Evolutionary conservation across 2,329 filamentous ascomycete species (phyloP).

Genomic region (Aaosphaeria arxii): DNA sequence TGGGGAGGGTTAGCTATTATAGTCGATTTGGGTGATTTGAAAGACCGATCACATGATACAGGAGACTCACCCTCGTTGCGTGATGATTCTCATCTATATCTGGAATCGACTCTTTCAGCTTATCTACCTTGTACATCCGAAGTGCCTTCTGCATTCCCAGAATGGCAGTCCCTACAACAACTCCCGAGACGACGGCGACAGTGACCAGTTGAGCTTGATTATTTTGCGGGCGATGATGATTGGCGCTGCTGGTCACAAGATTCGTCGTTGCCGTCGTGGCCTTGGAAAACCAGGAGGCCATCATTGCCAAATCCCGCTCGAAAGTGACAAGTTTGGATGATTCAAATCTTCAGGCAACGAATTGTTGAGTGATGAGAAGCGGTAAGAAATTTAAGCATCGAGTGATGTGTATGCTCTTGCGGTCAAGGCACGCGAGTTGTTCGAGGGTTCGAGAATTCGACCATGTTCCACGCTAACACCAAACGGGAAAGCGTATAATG

Average conservation of each 20-base stretch:
- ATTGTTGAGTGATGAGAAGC: too few species aligned
- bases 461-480: too few species aligned
- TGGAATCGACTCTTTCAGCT: constrained; percentile 62
- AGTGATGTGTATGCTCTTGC: background rate
- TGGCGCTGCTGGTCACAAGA: too few species aligned
- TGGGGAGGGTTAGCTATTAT: constrained; percentile 20
- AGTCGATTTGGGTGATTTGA: too few species aligned
- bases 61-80: constrained; percentile 47
- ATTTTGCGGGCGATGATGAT: constrained; percentile 19
- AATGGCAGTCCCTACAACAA: constrained; percentile 51
- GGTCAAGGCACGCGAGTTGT: too few species aligned
- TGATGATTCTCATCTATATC: constrained; percentile 50
- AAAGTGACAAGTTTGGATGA: too few species aligned
- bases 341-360: too few species aligned
- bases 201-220: constrained; percentile 62
- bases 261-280: constrained; percentile 19
- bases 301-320: constrained; percentile 8
- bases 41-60: background rate
- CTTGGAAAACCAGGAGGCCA: constrained; percentile 47
- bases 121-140: constrained; percentile 53
- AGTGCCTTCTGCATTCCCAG: constrained; percentile 56
- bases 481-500: background rate
- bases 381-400: constrained; percentile 10
- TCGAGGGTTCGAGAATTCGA: too few species aligned
- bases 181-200: constrained; percentile 61